Base-by-base conservation (phyloP, 2,329 filamentous ascomycete genomes). In the Apiospora malaysiana region DNA sequence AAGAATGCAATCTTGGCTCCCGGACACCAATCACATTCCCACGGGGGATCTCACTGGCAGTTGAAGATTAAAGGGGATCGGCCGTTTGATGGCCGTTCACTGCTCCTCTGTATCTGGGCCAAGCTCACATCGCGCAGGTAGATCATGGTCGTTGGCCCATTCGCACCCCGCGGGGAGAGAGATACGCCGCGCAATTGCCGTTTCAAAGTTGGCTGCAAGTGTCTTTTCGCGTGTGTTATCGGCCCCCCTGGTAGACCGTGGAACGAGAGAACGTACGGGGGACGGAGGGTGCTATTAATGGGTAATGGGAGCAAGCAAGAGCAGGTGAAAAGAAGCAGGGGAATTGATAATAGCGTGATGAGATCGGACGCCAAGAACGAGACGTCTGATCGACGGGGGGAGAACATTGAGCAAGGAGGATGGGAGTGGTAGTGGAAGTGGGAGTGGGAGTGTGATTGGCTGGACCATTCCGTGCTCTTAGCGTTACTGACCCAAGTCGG, bases 281-380 rank as follows among this genome's bases (percentile, higher is more conserved):
- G 25, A 56, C 49, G 49, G 25, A 32, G 25, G 12, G 46, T 4
- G 32, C 56, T 40, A 63, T 63, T 63, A 63, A n/a, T n/a, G 21
- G 21, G 27, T 4, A 63, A n/a, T 40, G 21, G 21, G 27, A 32
- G 32, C 6, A 4, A 32, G 32, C 32, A 27, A 37, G 27, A 23
- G n/a, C n/a, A n/a, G 56, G 27, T 63, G 18, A 2, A 40, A n/a
- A 59, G 51, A 59, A 37, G 51, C 12, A 32, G 25, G 51, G 10
- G 27, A 37, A 59, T n/a, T n/a, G n/a, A n/a, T n/a, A n/a, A n/a
- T 37, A 59, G 51, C 51, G 51, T 37, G 51, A 59, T 9, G 51
- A 63, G 56, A 63, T 63, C 56, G 56, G 56, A 63, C 32, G 56
- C 27, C 56, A 40, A 63, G 56, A 32, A 21, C 21, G 56, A 63